phyloP scores from a whole-genome alignment of 148 eudicot species.

The Silene uniflora region DNA sequence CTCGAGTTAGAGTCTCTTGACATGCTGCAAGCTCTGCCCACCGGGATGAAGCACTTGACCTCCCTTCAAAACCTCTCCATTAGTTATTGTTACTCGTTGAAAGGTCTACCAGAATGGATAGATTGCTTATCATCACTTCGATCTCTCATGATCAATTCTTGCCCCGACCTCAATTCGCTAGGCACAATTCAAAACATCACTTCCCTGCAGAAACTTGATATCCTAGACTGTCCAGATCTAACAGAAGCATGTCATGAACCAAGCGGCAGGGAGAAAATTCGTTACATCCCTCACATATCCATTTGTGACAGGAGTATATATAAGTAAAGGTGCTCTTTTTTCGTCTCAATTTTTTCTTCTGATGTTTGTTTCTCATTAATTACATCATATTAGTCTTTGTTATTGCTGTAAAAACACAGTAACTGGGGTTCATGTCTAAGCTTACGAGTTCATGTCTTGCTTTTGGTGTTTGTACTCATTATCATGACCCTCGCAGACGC shows the following conservation, averaged over 20 bases:
- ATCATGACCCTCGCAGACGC: no score
- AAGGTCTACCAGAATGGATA: slow-evolving; percentile 24
- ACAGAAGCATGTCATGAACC: slow-evolving; percentile 11
- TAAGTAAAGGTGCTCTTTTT: not conserved
- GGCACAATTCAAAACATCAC: not conserved
- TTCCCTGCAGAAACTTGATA: slow-evolving; percentile 10
- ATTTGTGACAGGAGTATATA: not conserved
- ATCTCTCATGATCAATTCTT: not conserved
- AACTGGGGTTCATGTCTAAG: no score
- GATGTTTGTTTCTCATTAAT: no score
- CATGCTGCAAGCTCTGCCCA: not conserved
- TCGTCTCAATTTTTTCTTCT: not conserved
- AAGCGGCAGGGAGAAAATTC: not conserved
- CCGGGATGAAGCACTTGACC: slow-evolving; percentile 22
- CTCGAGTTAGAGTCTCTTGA: not conserved
- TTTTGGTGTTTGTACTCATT: no score
- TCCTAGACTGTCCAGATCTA: not conserved
- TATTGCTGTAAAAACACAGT: no score
- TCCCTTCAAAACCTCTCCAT: slow-evolving; percentile 17
- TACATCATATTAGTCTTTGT: no score
- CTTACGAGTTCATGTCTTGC: no score
- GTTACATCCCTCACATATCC: not conserved
- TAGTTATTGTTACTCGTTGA: not conserved
- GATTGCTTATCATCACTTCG: slow-evolving; percentile 20
- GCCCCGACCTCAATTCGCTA: not conserved